Base-by-base conservation (phyloP, 1,139 yeast genomes). In the Protomyces gravidus region DNA sequence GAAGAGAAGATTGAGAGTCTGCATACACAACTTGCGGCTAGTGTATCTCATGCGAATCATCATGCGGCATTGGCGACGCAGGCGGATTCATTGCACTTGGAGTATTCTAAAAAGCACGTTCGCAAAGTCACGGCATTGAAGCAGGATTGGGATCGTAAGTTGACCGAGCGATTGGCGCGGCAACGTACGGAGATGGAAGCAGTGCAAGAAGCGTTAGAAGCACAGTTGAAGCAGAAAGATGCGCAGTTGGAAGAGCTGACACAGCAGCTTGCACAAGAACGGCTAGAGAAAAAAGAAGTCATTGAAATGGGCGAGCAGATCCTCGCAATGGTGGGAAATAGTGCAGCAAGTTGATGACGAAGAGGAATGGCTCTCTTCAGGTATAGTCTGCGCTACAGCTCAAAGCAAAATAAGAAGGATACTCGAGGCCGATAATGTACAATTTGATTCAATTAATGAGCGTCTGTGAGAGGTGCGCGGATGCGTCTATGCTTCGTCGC, bases 61-160 rank as follows among this genome's bases (percentile, higher is more conserved):
- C 51, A 53, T n/a, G 48, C 47, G 11, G 58, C 58, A 7, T 23
- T 53, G 26, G 46, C 51, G 7, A 49, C 58, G 26, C 58, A 53
- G 39, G 58, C 50, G 17, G 58, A 45, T 23, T 53, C 58, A 32
- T 39, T 59, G 15, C 61, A 59, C 28, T 26, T 42, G 32, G 55
- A 59, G 46, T 59, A 59, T 33, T 50, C 58, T 21, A 55, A 59
- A 45, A 59, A 59, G 36, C 61, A 59, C 46, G 50, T 53, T 19
- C 61, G 58, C 47, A 59, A 59, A 17, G 61, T 59, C 32, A 55
- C 52, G 7, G 61, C 59, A 11, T 49, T 59, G 15, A 59, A 59
- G 49, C 36, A 28, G 13, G 55, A 50, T 52, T 59, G 58, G 57
- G 59, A 59, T 39, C 47, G 53, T 25, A 59, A 59, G 39, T 33